Conservation (phyloP, 768 basidiomycete genomes). For the Boletus pseudopeckii region DNA sequence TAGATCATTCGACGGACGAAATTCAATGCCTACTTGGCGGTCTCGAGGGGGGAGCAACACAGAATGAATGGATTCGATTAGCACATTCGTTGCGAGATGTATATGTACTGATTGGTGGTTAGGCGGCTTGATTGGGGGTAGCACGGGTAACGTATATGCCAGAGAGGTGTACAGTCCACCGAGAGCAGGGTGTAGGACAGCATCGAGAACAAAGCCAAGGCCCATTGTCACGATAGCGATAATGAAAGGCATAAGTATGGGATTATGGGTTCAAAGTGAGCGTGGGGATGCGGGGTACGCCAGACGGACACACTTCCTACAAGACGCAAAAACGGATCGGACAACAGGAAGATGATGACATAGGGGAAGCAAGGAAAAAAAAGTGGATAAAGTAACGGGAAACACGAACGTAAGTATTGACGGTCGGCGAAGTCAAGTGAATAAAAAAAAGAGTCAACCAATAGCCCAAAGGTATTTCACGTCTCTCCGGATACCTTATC, state of each 20-base stretch:
- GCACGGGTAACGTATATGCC: conserved; percentile 21
- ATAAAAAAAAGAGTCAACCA: conserved; percentile 58
- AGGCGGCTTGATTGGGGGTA: conserved; percentile 9
- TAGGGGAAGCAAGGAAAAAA: conserved; percentile 8
- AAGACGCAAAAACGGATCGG: conserved; percentile 19
- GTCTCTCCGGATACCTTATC: conserved; percentile 12
- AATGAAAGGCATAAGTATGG: conserved; percentile 31
- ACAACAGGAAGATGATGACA: conserved; percentile 33
- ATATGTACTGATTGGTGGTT: conserved; percentile 8
- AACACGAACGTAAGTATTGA: conserved; percentile 25
- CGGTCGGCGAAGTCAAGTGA: conserved; percentile 37
- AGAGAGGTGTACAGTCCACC: conserved; percentile 24
- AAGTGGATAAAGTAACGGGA: conserved; percentile 31
- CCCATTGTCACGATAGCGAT: conserved; percentile 26
- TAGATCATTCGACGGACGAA: background rate
- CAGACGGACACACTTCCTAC: conserved; percentile 20
- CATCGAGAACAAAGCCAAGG: conserved; percentile 23
- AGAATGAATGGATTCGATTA: conserved; percentile 1
- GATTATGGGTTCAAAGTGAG: conserved; percentile 31
- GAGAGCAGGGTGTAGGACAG: conserved; percentile 16
- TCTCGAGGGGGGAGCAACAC: background rate
- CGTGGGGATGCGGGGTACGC: conserved; percentile 25
- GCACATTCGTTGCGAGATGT: conserved; percentile 4
- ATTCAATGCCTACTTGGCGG: background rate
- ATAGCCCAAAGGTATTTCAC: conserved; percentile 49